A percentile compares a stretch with the other conserved stretches of the same genome.
Evolutionary conservation across 352 stramenopile genomes (phyloP).

Genomic region (Phytophthora boehmeriae): DNA sequence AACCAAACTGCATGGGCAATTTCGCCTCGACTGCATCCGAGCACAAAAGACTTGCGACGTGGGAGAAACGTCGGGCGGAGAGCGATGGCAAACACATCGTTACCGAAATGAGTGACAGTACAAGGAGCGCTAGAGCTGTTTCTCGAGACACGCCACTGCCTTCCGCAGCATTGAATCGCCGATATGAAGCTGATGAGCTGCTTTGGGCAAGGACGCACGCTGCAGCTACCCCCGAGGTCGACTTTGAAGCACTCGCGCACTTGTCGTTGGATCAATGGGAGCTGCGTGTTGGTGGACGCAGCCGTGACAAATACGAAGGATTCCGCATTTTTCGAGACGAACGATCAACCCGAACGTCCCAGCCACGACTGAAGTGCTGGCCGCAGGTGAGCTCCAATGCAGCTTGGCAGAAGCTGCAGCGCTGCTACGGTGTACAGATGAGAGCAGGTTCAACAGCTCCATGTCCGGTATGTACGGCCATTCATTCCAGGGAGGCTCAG

Average conservation of each 20-base stretch:
- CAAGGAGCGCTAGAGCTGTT: background rate
- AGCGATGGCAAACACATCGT: background rate
- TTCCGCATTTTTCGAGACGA: conserved; percentile 22
- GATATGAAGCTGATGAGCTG: conserved; percentile 13
- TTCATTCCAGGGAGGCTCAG: conserved; percentile 32
- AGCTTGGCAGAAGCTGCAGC: conserved; percentile 23
- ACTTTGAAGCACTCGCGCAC: conserved; percentile 15
- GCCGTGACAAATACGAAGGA: conserved; percentile 7
- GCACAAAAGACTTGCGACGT: background rate
- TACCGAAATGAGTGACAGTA: conserved; percentile 1
- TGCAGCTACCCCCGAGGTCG: conserved; percentile 19
- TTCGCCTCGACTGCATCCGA: background rate
- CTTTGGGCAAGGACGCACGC: conserved; percentile 17
- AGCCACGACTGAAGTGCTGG: conserved; percentile 18
- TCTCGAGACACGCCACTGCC: conserved; percentile 1
- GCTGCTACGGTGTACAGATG: conserved; percentile 27
- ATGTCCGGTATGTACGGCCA: conserved; percentile 40
- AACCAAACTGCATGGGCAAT: background rate
- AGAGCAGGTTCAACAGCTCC: conserved; percentile 15
- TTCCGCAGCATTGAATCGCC: background rate
- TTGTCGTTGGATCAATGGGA: conserved; percentile 27
- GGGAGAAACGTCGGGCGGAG: conserved; percentile 7
- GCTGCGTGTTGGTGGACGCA: background rate
- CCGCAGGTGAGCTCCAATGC: conserved; percentile 35
- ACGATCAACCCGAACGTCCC: conserved; percentile 4